A percentile compares a stretch with the other conserved stretches of the same genome.
These are phyloP conservation scores for Coccomyxa sp. DNA, from an alignment of 139 green algal species.

Conservation along the genomic window DNA sequence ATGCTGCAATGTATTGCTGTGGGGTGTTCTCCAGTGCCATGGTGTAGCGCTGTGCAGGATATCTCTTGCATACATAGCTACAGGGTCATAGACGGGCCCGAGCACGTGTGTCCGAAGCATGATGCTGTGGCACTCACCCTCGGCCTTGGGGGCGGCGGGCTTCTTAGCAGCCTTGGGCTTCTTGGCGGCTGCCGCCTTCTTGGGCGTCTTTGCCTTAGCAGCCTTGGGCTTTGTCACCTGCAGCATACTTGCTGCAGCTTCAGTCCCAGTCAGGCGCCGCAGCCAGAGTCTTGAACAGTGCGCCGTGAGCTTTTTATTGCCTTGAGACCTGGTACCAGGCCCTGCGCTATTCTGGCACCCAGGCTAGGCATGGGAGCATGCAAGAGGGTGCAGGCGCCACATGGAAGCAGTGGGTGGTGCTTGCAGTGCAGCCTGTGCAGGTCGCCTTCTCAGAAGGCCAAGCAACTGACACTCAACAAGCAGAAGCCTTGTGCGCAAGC, in stretches of 20 bases:
- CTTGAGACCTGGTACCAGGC: too few species aligned
- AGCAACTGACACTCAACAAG: not conserved
- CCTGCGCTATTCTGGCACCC: too few species aligned
- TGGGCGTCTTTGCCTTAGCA: not conserved
- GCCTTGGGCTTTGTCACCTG: not conserved
- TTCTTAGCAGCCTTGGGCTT: not conserved
- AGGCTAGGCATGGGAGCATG: not conserved
- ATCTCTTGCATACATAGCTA: too few species aligned
- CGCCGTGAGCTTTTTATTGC: too few species aligned
- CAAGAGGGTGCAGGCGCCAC: not conserved
- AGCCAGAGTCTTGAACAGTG: not conserved
- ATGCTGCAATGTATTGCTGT: too few species aligned
- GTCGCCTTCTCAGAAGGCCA: not conserved
- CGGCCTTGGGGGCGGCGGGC: too few species aligned
- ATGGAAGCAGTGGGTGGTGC: not conserved
- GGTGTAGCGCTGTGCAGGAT: too few species aligned
- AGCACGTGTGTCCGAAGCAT: too few species aligned
- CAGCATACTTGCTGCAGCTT: not conserved
- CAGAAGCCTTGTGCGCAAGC: not conserved
- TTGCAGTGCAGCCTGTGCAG: not conserved
- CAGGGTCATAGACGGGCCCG: too few species aligned
- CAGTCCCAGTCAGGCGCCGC: not conserved
- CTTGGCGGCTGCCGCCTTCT: not conserved
- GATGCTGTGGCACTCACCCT: too few species aligned
- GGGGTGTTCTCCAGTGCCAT: too few species aligned